Conservation (phyloP, 805 yeast genomes). For the Metschnikowia lunata region DNA sequence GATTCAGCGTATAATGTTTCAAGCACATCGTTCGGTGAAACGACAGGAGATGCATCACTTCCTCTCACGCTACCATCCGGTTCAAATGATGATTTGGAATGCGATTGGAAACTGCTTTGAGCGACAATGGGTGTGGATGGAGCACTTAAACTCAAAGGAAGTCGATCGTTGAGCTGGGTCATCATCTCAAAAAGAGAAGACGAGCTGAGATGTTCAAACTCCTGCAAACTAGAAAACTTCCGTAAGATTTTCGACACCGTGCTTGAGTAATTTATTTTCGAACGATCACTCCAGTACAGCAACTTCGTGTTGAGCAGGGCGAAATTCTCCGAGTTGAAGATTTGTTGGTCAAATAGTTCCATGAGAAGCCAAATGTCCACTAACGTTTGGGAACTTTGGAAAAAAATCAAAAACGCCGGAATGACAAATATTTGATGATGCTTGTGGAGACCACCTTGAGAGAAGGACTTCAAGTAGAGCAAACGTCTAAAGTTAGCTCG, state of each 20-base stretch:
- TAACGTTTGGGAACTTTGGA: constrained; percentile 22
- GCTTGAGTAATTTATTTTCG: constrained; percentile 18
- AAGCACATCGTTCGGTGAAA: constrained; percentile 3
- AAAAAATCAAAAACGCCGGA: constrained; percentile 31
- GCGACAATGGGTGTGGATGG: constrained; percentile 38
- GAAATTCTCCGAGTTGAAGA: constrained; percentile 28
- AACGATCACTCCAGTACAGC: constrained; percentile 25
- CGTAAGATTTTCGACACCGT: constrained; percentile 21
- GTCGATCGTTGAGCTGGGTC: constrained; percentile 36
- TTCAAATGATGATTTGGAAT: constrained; percentile 9
- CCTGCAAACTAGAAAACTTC: constrained; percentile 23
- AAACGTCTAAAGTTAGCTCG: constrained; percentile 26
- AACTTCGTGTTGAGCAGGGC: constrained; percentile 24
- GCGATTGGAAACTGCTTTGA: constrained; percentile 9
- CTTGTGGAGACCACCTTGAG: constrained; percentile 33
- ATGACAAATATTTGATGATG: constrained; percentile 39
- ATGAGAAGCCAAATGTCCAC: constrained; percentile 26
- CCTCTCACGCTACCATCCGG: constrained; percentile 2
- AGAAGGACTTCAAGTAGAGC: constrained; percentile 35
- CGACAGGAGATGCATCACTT: background rate
- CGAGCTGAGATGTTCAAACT: constrained; percentile 32
- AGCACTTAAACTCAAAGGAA: constrained; percentile 42
- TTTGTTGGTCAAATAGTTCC: constrained; percentile 30
- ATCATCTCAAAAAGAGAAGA: constrained; percentile 31
- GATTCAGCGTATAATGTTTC: constrained; percentile 16